Percentiles rank a stretch among this genome's conserved stretches.
phyloP scores from a whole-genome alignment of 1,284 basidiomycete species.

The Meripilus lineatus region DNA sequence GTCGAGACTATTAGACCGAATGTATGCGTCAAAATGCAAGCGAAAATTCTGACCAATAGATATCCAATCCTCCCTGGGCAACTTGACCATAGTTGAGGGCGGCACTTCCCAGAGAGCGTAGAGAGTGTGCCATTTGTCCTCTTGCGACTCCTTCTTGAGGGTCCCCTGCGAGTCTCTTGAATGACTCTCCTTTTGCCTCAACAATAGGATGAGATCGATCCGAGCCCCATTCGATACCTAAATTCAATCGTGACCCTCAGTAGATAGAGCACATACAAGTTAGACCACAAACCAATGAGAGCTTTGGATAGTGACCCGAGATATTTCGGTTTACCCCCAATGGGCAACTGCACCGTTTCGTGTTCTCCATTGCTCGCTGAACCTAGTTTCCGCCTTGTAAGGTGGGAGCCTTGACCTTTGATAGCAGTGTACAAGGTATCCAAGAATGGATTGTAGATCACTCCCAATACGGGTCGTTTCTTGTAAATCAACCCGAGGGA shows the following conservation, averaged over 20 bases:
- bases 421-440: slow-evolving; percentile 81
- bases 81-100: slow-evolving; percentile 83
- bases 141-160: slow-evolving; percentile 56
- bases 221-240: slow-evolving; percentile 90
- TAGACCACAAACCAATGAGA: slow-evolving; percentile 41
- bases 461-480: slow-evolving; percentile 79
- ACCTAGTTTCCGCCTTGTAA: slow-evolving; percentile 44
- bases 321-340: slow-evolving; percentile 55
- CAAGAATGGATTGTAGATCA: slow-evolving; percentile 92
- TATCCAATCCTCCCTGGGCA: slow-evolving; percentile 79
- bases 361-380: no score
- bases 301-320: slow-evolving; percentile 77
- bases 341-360: slow-evolving; percentile 67
- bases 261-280: background rate
- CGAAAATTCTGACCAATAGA: slow-evolving; percentile 64
- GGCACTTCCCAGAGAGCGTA: slow-evolving; percentile 81
- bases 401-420: slow-evolving; percentile 76
- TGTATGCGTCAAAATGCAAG: no score
- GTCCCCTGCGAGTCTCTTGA: slow-evolving; percentile 76
- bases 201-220: slow-evolving; percentile 65
- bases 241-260: background rate
- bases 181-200: slow-evolving; percentile 65
- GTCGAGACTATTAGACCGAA: background rate
- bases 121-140: slow-evolving; percentile 85
- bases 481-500: slow-evolving; percentile 88